Evolutionary conservation across 768 basidiomycete species (phyloP).

Genomic region (Collybiopsis confluens): DNA sequence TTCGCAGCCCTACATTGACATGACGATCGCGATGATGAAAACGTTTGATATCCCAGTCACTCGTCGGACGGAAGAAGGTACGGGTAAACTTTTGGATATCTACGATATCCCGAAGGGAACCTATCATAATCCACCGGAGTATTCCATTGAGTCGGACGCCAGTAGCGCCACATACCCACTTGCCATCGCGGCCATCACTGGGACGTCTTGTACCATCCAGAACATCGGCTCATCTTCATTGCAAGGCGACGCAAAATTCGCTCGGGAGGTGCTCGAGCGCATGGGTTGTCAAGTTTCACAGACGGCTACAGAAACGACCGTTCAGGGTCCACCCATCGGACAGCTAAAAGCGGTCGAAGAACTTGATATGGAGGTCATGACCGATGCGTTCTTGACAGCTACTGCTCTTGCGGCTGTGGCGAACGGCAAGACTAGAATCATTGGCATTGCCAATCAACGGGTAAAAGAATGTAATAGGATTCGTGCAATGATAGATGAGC

Average conservation of each 20-base stretch:
- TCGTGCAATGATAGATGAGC: slow-evolving; percentile 91
- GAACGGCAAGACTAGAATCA: slow-evolving; percentile 69
- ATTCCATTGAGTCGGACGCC: slow-evolving; percentile 94
- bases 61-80: slow-evolving; percentile 55
- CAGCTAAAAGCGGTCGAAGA: slow-evolving; percentile 78
- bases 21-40: slow-evolving; percentile 98
- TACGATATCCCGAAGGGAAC: slow-evolving; percentile 82
- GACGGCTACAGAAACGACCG: slow-evolving; percentile 85
- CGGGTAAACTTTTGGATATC: slow-evolving; percentile 65
- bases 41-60: slow-evolving; percentile 80
- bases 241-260: slow-evolving; percentile 97
- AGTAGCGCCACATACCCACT: slow-evolving; percentile 95
- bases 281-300: slow-evolving; percentile 95
- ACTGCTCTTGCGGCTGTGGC: slow-evolving; percentile 86
- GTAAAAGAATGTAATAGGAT: slow-evolving; percentile 99
- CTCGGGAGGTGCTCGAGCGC: slow-evolving; percentile 84
- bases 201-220: slow-evolving; percentile 89
- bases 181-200: slow-evolving; percentile 95
- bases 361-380: slow-evolving; percentile 99
- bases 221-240: slow-evolving; percentile 89
- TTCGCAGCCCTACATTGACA: slow-evolving; percentile 98
- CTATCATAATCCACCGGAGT: slow-evolving; percentile 75
- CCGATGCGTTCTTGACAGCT: slow-evolving; percentile 97
- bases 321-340: slow-evolving; percentile 82
- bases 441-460: slow-evolving; percentile 95